These are phyloP conservation scores for Alternaria dauci DNA, from an alignment of 2,329 filamentous ascomycete species.

Conservation along the genomic window DNA sequence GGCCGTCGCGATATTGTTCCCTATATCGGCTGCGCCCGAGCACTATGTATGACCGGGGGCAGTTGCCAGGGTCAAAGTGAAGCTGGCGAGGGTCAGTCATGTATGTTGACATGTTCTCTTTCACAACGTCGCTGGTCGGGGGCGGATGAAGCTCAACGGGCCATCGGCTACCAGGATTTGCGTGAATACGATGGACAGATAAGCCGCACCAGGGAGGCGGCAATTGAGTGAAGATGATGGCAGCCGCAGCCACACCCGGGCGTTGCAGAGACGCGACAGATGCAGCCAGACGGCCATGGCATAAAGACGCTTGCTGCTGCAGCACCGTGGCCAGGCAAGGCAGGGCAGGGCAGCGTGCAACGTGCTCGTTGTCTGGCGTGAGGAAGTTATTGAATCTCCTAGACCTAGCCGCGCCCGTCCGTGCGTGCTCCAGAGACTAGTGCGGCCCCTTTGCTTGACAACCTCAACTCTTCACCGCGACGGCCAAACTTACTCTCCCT, in stretches of 20 bases:
- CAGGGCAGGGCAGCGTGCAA: constrained; percentile 15
- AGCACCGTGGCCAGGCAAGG: constrained; percentile 10
- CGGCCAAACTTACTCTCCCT: constrained; percentile 38
- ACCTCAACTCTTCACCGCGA: constrained; percentile 35
- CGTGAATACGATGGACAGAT: constrained; percentile 3
- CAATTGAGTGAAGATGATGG: neutral
- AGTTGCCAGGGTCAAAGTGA: constrained; percentile 21
- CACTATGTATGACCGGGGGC: constrained; percentile 20
- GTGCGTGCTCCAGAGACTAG: constrained; percentile 26
- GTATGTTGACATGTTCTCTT: constrained; percentile 4
- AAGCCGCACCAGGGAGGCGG: neutral
- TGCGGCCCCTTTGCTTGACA: constrained; percentile 32
- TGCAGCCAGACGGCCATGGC: neutral
- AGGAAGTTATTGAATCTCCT: constrained; percentile 21
- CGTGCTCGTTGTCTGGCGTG: constrained; percentile 18
- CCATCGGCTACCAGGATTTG: constrained; percentile 27
- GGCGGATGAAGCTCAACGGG: constrained; percentile 15
- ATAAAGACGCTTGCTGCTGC: neutral
- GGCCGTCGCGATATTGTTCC: constrained; percentile 19
- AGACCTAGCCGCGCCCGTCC: constrained; percentile 18
- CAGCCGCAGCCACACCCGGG: neutral
- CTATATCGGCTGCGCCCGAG: constrained; percentile 25
- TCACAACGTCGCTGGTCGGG: constrained; percentile 9
- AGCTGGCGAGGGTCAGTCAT: constrained; percentile 13
- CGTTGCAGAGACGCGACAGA: neutral